Conservation (phyloP, 208 protist genomes). For the Tetramitus jugosus region DNA sequence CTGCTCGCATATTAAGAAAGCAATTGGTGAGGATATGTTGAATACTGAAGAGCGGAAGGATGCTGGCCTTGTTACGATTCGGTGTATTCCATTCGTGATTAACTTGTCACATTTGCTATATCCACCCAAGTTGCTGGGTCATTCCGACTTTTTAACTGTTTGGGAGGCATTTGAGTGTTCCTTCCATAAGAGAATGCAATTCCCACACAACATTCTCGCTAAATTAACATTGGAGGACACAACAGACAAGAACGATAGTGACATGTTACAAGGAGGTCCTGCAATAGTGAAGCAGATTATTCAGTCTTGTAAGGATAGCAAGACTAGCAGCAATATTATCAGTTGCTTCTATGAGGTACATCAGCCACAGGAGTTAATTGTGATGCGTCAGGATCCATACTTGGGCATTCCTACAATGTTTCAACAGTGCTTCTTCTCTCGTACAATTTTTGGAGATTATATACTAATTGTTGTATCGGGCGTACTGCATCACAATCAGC, state of each 20-base stretch:
- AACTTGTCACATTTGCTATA: not conserved
- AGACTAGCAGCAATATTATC: too few relatives aligned
- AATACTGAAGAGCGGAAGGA: not conserved
- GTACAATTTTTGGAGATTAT: constrained; percentile 5
- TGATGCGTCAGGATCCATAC: not conserved
- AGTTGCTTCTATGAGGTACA: too few relatives aligned
- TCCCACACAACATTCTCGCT: too few relatives aligned
- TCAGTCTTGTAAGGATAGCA: not conserved
- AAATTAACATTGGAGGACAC: not conserved
- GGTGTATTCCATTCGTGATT: constrained; percentile 1
- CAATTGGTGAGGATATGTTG: not conserved
- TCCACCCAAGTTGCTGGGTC: not conserved
- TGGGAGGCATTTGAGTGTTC: not conserved
- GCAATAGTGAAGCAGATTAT: not conserved
- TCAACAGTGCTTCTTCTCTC: not conserved
- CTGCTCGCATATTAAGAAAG: not conserved
- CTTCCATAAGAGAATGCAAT: not conserved
- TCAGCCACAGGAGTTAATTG: too few relatives aligned
- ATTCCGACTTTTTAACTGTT: constrained; percentile 1
- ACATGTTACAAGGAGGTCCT: not conserved
- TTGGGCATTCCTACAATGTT: not conserved
- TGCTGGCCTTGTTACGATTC: not conserved
- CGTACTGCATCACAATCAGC: not conserved
- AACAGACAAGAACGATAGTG: not conserved
- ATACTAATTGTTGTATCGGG: not conserved